Evolutionary conservation across 305 asterid genomes (phyloP), one percentile per base, ranked within the genome.

Genomic region (Plantago coronopus): DNA sequence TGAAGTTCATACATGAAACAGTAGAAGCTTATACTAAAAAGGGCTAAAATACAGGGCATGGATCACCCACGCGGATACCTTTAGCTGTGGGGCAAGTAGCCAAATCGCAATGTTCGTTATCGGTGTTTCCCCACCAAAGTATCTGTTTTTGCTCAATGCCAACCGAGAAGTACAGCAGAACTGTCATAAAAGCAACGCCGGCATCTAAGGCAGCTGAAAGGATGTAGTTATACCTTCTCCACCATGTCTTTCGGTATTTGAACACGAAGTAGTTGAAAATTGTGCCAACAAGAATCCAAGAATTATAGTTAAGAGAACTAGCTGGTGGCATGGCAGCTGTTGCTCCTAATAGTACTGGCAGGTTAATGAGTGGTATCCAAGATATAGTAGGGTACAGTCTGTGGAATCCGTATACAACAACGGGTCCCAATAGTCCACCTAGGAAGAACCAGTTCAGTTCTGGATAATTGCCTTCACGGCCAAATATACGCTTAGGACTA

Each of bases 391-490:
- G 96, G 65, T 74, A 88, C 5, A 74, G 71, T 60, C 25, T 76
- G 63, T 91, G 95, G 47, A 70, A 54, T 1, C 66, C 68, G 91
- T 93, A 90, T 0, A 90, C 86, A 3, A 79, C 1, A 1, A 85
- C 69, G 5, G 96, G 95, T 10, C 91, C 96, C 57, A 82, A 2
- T 1, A 78, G 1, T 4, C 97, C 95, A 13, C 69, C 81, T 0
- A 91, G 79, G 45, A 91, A 91, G 79, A 77, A 85, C 95, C 95
- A 91, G 74, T 91, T 91, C 4, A 91, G 80, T 0, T 89, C 86
- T 0, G 78, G 10, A 59, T 87, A 90, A 73, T 83, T 87, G 0
- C 97, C 96, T 0, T 57, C 34, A 3, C 16, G 58, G 17, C 95
- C 97, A 13, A 90, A 90, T 0, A 87, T 90, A 18, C 96, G 63